Evolutionary conservation across 2,329 filamentous ascomycete species (phyloP).

Genomic region (Aureobasidium zeae): DNA sequence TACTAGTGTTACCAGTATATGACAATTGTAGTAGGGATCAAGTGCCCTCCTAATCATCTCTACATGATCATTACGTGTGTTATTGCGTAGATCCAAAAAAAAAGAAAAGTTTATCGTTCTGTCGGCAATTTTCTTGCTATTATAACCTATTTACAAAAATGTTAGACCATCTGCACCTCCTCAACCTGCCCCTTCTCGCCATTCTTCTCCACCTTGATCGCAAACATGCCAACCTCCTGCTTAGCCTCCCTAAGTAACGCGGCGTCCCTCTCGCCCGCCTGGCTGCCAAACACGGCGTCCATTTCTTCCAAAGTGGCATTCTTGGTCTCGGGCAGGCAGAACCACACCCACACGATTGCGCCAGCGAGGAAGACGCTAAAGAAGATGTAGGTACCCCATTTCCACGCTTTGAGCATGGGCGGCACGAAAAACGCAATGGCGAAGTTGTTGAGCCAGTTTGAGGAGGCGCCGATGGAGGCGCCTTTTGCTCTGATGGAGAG

Average conservation of each 20-base stretch:
- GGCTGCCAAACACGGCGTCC: conserved; percentile 25
- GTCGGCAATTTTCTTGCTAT: no score
- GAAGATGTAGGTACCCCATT: conserved; percentile 62
- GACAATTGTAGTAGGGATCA: no score
- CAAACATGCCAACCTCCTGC: conserved; percentile 5
- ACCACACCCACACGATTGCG: conserved; percentile 48
- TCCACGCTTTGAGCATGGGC: conserved; percentile 54
- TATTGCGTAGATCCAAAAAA: no score
- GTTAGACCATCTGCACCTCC: background rate
- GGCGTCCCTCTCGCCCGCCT: conserved; percentile 8
- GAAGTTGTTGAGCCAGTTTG: conserved; percentile 32
- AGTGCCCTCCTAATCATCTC: no score
- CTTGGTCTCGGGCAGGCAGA: conserved; percentile 47
- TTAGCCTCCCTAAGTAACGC: conserved; percentile 11
- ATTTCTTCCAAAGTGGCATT: conserved; percentile 38
- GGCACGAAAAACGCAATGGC: conserved; percentile 30
- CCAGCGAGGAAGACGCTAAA: conserved; percentile 58
- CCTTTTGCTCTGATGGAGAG: conserved; percentile 61
- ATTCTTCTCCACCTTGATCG: conserved; percentile 9
- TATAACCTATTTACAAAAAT: no score
- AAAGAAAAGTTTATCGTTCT: no score
- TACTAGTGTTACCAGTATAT: conserved; percentile 64
- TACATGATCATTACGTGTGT: no score
- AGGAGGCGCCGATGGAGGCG: conserved; percentile 53
- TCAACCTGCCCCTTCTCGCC: conserved; percentile 13